These are phyloP conservation scores for Phytophthora multivora DNA, from an alignment of 352 stramenopile genomes.

Conservation along the genomic window DNA sequence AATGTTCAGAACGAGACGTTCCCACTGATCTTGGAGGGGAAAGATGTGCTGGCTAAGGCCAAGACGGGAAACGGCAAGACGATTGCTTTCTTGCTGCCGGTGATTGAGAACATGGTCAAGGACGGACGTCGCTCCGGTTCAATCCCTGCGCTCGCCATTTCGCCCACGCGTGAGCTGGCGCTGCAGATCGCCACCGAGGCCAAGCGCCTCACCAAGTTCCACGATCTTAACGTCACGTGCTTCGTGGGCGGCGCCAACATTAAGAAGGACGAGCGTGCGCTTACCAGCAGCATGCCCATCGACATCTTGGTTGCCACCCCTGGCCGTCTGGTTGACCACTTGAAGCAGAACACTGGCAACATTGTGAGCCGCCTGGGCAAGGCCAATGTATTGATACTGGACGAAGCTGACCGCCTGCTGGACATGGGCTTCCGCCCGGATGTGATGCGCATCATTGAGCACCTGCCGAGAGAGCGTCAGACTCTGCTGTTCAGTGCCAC, in stretches of 20 bases:
- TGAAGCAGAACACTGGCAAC: constrained; percentile 91
- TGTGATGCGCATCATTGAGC: constrained; percentile 90
- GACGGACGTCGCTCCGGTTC: constrained; percentile 66
- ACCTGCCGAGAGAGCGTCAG: constrained; percentile 75
- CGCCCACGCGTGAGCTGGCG: constrained; percentile 95
- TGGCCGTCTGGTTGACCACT: constrained; percentile 95
- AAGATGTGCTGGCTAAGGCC: constrained; percentile 92
- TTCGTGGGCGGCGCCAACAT: constrained; percentile 93
- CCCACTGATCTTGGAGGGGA: constrained; percentile 65
- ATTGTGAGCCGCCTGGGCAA: constrained; percentile 68
- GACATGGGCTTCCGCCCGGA: constrained; percentile 96
- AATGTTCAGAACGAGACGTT: constrained; percentile 91
- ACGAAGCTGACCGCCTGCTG: constrained; percentile 96
- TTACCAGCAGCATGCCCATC: constrained; percentile 45
- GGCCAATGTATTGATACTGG: constrained; percentile 80
- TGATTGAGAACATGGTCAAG: constrained; percentile 81
- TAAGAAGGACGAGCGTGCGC: constrained; percentile 53
- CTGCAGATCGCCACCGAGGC: constrained; percentile 94
- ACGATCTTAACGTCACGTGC: constrained; percentile 65
- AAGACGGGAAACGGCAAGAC: constrained; percentile 93
- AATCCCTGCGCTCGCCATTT: constrained; percentile 93
- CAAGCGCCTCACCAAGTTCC: constrained; percentile 86
- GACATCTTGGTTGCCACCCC: constrained; percentile 97
- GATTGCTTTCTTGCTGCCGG: constrained; percentile 82
- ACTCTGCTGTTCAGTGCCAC: constrained; percentile 98